Conservation (phyloP, 352 stramenopile species). For the Globisporangium abappressorium region DNA sequence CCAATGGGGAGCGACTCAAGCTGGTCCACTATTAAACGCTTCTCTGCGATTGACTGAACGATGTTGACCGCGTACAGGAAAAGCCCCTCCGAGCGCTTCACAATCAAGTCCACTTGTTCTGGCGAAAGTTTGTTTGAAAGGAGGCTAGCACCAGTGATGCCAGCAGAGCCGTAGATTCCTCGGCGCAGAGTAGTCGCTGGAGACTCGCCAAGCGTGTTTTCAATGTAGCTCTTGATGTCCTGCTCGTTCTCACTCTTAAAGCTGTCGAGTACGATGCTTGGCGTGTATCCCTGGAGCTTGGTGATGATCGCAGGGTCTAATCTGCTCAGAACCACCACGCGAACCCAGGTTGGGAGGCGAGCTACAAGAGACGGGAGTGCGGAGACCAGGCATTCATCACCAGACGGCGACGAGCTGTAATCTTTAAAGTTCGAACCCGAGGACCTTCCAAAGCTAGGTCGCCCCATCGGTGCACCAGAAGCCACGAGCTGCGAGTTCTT, state of each 20-base stretch:
- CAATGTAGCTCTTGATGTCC: slow-evolving; percentile 39
- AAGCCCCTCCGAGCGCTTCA: slow-evolving; percentile 53
- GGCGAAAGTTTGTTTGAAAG: slow-evolving; percentile 17
- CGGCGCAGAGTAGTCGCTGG: background rate
- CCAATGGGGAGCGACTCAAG: slow-evolving; percentile 55
- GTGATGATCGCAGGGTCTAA: slow-evolving; percentile 54
- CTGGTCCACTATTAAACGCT: slow-evolving; percentile 43
- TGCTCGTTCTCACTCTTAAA: slow-evolving; percentile 44
- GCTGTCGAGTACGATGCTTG: slow-evolving; percentile 42
- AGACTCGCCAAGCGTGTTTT: slow-evolving; percentile 20
- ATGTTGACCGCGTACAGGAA: slow-evolving; percentile 81
- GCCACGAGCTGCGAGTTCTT: slow-evolving; percentile 13
- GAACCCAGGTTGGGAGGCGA: slow-evolving; percentile 63
- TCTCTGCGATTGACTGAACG: slow-evolving; percentile 57
- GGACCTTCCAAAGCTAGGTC: slow-evolving; percentile 14
- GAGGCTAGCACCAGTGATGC: background rate
- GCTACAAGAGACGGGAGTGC: slow-evolving; percentile 46
- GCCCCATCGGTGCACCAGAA: slow-evolving; percentile 13
- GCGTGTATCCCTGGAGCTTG: slow-evolving; percentile 53
- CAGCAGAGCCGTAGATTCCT: background rate
- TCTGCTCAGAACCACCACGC: slow-evolving; percentile 60
- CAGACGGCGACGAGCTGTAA: background rate
- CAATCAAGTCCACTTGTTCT: slow-evolving; percentile 49
- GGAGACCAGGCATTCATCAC: slow-evolving; percentile 59
- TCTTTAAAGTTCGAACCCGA: slow-evolving; percentile 6